These are phyloP conservation scores for Metschnikowia reukaufii DNA, from an alignment of 805 yeast species.

Conservation along the genomic window DNA sequence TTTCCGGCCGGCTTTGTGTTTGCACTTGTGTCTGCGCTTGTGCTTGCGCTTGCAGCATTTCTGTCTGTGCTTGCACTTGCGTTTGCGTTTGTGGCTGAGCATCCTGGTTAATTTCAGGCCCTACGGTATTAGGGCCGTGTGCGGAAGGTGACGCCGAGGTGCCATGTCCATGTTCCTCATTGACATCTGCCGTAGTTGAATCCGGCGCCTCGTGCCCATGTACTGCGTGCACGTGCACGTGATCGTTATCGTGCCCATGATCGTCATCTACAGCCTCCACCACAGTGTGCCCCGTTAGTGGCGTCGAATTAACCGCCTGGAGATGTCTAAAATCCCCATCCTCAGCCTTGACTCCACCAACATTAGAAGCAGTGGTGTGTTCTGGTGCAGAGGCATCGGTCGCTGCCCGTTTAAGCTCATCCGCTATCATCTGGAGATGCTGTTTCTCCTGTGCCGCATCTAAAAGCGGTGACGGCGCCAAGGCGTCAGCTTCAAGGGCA, in stretches of 20 bases:
- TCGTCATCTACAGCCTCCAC: background rate
- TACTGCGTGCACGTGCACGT: too few species aligned
- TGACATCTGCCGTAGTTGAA: too few species aligned
- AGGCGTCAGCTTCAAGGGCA: background rate
- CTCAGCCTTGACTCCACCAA: background rate
- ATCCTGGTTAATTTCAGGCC: too few species aligned
- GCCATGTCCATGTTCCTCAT: too few species aligned
- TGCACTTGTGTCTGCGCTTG: background rate
- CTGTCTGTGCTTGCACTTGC: too few species aligned
- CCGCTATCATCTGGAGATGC: slow-evolving; percentile 33
- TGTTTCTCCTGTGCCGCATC: slow-evolving; percentile 23
- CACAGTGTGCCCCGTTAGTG: background rate
- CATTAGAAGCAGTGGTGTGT: too few species aligned
- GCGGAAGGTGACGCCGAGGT: too few species aligned
- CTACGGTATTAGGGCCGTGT: too few species aligned
- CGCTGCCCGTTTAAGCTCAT: slow-evolving; percentile 34
- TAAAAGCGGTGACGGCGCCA: slow-evolving; percentile 7
- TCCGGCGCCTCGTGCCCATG: too few species aligned
- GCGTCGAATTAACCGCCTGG: background rate
- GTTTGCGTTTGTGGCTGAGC: too few species aligned
- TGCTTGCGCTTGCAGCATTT: too few species aligned
- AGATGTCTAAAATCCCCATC: background rate
- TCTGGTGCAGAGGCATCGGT: slow-evolving; percentile 6
- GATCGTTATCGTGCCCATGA: too few species aligned
- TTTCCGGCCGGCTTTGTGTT: background rate